A percentile compares a stretch with the other conserved stretches of the same genome.
Conservation (phyloP, 2,329 filamentous ascomycete genomes). For the Cadophora gregata region DNA sequence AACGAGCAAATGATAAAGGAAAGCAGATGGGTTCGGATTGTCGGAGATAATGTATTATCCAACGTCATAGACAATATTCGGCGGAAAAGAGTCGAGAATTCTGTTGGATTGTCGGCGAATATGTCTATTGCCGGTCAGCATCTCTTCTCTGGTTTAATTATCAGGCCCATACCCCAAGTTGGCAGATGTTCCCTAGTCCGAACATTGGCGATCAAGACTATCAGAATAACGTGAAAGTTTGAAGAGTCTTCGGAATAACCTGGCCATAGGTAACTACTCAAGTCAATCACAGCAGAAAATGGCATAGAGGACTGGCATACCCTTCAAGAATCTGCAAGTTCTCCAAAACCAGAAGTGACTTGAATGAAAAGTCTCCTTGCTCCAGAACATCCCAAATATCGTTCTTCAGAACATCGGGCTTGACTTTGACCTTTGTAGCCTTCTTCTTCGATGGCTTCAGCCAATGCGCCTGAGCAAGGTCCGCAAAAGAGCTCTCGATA, state of each 20-base stretch:
- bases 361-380: slow-evolving; percentile 77
- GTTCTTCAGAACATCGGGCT: slow-evolving; percentile 80
- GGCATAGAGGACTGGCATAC: slow-evolving; percentile 50
- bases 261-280: slow-evolving; percentile 85
- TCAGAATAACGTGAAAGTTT: slow-evolving; percentile 88
- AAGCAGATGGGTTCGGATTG: slow-evolving; percentile 81
- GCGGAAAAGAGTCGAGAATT: slow-evolving; percentile 89
- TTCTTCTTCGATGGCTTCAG: slow-evolving; percentile 68
- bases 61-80: slow-evolving; percentile 87
- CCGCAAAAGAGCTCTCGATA: slow-evolving; percentile 73
- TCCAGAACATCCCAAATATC: slow-evolving; percentile 91
- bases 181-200: slow-evolving; percentile 87
- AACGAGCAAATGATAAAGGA: slow-evolving; percentile 91
- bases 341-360: slow-evolving; percentile 82
- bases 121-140: slow-evolving; percentile 57
- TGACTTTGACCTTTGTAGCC: slow-evolving; percentile 72
- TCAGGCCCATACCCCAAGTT: slow-evolving; percentile 72
- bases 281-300: slow-evolving; percentile 31
- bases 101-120: slow-evolving; percentile 76
- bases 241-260: slow-evolving; percentile 87
- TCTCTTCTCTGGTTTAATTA: background rate
- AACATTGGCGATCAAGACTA: slow-evolving; percentile 84
- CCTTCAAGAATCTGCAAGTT: slow-evolving; percentile 89
- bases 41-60: slow-evolving; percentile 68
- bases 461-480: slow-evolving; percentile 87